Percentiles rank a stretch among this genome's conserved stretches.
phyloP scores from a whole-genome alignment of 352 stramenopile species.

The Globisporangium alternatum region DNA sequence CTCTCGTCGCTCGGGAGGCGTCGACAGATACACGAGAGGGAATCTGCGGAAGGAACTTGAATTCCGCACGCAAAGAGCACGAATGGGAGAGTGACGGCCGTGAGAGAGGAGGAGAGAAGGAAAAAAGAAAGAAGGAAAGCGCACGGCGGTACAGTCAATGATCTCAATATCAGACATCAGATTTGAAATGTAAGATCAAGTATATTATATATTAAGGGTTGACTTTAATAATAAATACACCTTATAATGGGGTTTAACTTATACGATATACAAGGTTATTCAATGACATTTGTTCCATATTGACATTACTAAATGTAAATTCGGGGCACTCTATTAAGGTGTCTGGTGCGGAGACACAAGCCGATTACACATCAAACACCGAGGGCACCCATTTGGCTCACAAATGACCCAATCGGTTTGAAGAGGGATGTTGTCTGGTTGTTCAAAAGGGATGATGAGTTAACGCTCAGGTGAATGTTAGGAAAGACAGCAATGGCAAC shows the following conservation, averaged over 20 bases:
- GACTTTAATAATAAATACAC: too few species aligned
- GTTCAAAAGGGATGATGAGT: conserved; percentile 10
- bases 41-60: conserved; percentile 8
- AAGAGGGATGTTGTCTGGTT: background rate
- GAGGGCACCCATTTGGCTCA: background rate
- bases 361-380: background rate
- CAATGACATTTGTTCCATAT: too few species aligned
- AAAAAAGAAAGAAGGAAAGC: conserved; percentile 8
- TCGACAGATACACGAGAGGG: background rate
- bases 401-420: background rate
- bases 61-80: background rate
- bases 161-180: background rate
- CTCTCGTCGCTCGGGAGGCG: background rate
- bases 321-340: background rate
- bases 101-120: conserved; percentile 8
- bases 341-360: background rate
- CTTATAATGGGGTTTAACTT: too few species aligned
- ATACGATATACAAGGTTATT: too few species aligned
- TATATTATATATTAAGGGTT: too few species aligned
- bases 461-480: conserved; percentile 13
- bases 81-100: conserved; percentile 8
- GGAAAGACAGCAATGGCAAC: background rate
- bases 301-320: too few species aligned
- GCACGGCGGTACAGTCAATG: background rate
- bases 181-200: too few species aligned